Conservation (phyloP, 1,284 basidiomycete species). For the Tylopilus sp. region DNA sequence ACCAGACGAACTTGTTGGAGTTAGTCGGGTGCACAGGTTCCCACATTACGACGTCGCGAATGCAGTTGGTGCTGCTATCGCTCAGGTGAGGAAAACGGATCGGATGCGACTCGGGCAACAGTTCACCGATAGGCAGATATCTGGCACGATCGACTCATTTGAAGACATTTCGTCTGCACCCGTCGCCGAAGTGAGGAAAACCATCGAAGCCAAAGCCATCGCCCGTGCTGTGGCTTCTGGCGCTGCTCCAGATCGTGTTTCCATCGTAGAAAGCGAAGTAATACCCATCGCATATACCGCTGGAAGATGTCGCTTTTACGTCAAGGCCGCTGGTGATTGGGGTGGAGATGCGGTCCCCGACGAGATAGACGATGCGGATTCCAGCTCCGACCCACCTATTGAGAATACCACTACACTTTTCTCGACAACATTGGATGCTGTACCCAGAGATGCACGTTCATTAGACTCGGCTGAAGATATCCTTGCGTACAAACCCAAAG, state of each 20-base stretch:
- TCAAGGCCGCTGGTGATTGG: slow-evolving; percentile 53
- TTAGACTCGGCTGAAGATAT: slow-evolving; percentile 22
- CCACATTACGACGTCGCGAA: slow-evolving; percentile 55
- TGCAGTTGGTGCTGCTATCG: slow-evolving; percentile 54
- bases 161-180: slow-evolving; percentile 41
- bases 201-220: slow-evolving; percentile 38
- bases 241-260: slow-evolving; percentile 32
- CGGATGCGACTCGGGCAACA: neutral
- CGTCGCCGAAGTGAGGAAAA: slow-evolving; percentile 42
- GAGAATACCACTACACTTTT: slow-evolving; percentile 8
- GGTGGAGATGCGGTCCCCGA: slow-evolving; percentile 27
- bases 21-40: slow-evolving; percentile 48
- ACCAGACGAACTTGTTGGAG: slow-evolving; percentile 46
- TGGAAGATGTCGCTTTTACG: slow-evolving; percentile 43
- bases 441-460: neutral
- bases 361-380: slow-evolving; percentile 17
- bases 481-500: slow-evolving; percentile 34
- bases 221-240: slow-evolving; percentile 45
- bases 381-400: neutral
- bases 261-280: slow-evolving; percentile 38
- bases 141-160: slow-evolving; percentile 39
- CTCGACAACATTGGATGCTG: slow-evolving; percentile 1
- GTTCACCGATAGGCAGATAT: slow-evolving; percentile 32
- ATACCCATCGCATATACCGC: slow-evolving; percentile 37
- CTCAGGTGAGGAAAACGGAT: slow-evolving; percentile 25